A percentile compares a stretch with the other conserved stretches of the same genome.
These are phyloP conservation scores for Colletotrichum karsti DNA, from an alignment of 2,329 filamentous ascomycete genomes.

Conservation along the genomic window DNA sequence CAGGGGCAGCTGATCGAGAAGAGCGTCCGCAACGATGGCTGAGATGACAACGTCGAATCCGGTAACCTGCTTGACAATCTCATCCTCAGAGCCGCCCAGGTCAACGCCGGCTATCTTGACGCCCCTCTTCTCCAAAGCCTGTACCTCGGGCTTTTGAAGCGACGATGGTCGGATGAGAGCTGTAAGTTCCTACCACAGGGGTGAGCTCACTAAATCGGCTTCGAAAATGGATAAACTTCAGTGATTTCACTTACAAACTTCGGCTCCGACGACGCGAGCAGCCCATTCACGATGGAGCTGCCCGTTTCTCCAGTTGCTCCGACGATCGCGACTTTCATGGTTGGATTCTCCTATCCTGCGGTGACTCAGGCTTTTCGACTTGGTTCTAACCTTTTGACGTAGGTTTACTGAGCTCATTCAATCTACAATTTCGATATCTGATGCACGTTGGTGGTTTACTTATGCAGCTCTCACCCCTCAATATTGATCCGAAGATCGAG, in stretches of 20 bases:
- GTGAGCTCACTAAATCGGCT: background rate
- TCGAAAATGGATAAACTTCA: accelerated
- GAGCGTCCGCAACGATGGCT: slow-evolving; percentile 42
- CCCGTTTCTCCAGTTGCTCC: slow-evolving; percentile 55
- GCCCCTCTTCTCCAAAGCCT: slow-evolving; percentile 48
- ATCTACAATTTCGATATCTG: too few relatives aligned
- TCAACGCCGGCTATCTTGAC: slow-evolving; percentile 53
- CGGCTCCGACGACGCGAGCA: slow-evolving; percentile 35
- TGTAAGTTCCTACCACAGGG: slow-evolving; percentile 50
- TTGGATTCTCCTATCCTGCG: background rate
- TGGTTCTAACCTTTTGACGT: too few relatives aligned
- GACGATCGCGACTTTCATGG: slow-evolving; percentile 41
- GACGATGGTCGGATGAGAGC: slow-evolving; percentile 56
- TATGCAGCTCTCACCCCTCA: too few relatives aligned
- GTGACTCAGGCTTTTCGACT: too few relatives aligned
- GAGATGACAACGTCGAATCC: slow-evolving; percentile 50
- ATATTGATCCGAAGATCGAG: background rate
- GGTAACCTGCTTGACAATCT: slow-evolving; percentile 18
- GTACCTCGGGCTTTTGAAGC: slow-evolving; percentile 52
- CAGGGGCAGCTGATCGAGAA: slow-evolving; percentile 53
- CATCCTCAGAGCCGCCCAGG: slow-evolving; percentile 41
- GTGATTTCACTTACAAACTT: slow-evolving; percentile 34
- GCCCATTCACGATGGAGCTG: slow-evolving; percentile 44
- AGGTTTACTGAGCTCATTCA: too few relatives aligned
- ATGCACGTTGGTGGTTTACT: too few relatives aligned